Percentiles rank a stretch among this genome's conserved stretches.
phyloP scores from a whole-genome alignment of 83 land plant species.

The Thuja plicata region DNA sequence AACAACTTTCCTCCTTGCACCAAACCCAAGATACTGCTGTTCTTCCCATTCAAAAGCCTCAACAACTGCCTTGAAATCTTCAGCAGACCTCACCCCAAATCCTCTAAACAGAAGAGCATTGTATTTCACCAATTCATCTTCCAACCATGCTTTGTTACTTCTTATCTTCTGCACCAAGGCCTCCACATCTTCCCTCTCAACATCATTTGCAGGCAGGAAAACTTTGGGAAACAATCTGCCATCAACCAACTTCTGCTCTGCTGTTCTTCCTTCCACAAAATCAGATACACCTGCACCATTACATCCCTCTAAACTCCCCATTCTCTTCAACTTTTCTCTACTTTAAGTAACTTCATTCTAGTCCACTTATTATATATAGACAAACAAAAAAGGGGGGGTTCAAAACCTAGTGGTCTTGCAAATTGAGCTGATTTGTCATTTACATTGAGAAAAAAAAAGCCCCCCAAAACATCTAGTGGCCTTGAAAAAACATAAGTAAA shows the following conservation, averaged over 20 bases:
- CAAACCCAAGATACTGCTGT: conserved; percentile 31
- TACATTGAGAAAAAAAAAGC: too few relatives aligned
- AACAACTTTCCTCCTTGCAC: conserved; percentile 13
- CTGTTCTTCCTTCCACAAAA: not conserved
- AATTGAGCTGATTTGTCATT: too few relatives aligned
- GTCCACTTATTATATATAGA: too few relatives aligned
- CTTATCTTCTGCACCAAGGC: not conserved
- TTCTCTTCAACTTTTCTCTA: too few relatives aligned
- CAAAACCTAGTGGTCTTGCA: too few relatives aligned
- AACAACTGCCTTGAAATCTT: conserved; percentile 26
- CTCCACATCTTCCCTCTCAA: not conserved
- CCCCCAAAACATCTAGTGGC: too few relatives aligned
- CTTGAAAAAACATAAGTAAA: too few relatives aligned
- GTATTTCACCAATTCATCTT: conserved; percentile 13
- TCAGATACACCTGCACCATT: not conserved
- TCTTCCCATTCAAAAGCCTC: conserved; percentile 51
- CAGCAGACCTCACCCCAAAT: conserved; percentile 19
- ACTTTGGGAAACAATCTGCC: conserved; percentile 12
- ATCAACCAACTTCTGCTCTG: conserved; percentile 6
- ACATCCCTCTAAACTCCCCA: conserved; percentile 25
- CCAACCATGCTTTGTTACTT: conserved; percentile 23
- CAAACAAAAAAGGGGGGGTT: too few relatives aligned
- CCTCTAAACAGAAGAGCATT: conserved; percentile 41
- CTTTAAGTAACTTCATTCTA: too few relatives aligned
- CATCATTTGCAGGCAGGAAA: not conserved